Conservation (phyloP, 2,329 filamentous ascomycete species). For the Fusarium paranaense region DNA sequence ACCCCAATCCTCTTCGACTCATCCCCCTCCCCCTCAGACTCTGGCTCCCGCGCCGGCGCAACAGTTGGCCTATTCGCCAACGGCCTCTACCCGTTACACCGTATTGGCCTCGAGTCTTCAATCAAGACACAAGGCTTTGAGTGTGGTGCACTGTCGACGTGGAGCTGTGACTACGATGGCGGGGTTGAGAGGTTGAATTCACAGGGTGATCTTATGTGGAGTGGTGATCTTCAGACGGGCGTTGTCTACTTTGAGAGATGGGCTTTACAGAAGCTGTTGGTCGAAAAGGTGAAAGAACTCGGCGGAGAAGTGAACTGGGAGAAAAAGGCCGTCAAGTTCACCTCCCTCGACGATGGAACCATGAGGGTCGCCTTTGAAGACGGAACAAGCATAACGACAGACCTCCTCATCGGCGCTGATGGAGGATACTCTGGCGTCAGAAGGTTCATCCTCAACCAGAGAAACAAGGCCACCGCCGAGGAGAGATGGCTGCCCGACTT, state of each 20-base stretch:
- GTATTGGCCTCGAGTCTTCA: constrained; percentile 29
- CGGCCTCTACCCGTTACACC: constrained; percentile 33
- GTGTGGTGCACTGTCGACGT: constrained; percentile 23
- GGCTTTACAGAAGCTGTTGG: constrained; percentile 28
- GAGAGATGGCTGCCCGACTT: constrained; percentile 38
- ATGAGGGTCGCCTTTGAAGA: constrained; percentile 19
- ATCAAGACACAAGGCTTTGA: constrained; percentile 24
- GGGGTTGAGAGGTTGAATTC: constrained; percentile 15
- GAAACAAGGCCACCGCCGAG: constrained; percentile 19
- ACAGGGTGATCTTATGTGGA: constrained; percentile 32
- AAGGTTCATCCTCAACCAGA: constrained; percentile 29
- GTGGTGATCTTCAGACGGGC: constrained; percentile 30
- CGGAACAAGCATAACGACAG: constrained; percentile 5
- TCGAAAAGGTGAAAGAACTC: constrained; percentile 24
- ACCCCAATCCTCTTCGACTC: constrained; percentile 32
- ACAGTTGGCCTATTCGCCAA: constrained; percentile 41
- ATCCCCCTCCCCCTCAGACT: constrained; percentile 20
- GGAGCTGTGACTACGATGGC: constrained; percentile 27
- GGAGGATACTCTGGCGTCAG: constrained; percentile 39
- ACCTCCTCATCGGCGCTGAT: constrained; percentile 39
- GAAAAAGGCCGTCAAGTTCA: constrained; percentile 27
- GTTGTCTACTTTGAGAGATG: constrained; percentile 38
- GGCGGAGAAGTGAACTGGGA: constrained; percentile 36
- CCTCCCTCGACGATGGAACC: constrained; percentile 18
- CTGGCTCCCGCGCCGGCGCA: constrained; percentile 33